phyloP scores from a whole-genome alignment of 805 yeast species.

The Kregervanrija fluxuum region DNA sequence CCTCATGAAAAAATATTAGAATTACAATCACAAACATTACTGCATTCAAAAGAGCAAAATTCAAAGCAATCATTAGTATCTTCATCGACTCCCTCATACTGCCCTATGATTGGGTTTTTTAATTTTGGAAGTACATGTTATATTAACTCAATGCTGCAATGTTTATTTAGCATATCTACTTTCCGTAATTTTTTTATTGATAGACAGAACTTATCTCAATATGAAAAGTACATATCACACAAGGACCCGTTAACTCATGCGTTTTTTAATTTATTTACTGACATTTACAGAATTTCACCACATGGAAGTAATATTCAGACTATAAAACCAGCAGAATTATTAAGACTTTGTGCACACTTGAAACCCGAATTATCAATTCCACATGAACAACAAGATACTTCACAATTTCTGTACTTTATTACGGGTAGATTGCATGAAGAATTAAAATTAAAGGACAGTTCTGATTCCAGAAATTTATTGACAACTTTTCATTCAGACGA shows the following conservation, averaged over 20 bases:
- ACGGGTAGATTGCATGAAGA: conserved; percentile 68
- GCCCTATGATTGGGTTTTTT: conserved; percentile 35
- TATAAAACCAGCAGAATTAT: conserved; percentile 58
- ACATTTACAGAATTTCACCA: conserved; percentile 33
- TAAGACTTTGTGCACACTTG: conserved; percentile 36
- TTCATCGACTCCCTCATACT: no score
- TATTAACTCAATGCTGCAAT: conserved; percentile 66
- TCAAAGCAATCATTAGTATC: no score
- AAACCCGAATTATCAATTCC: conserved; percentile 69
- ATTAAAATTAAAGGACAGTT: conserved; percentile 27
- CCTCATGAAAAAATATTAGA: no score
- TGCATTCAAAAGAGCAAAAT: no score
- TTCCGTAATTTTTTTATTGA: conserved; percentile 45
- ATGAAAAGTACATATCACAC: conserved; percentile 2
- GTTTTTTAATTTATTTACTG: conserved; percentile 45
- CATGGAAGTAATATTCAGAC: conserved; percentile 47
- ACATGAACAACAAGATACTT: conserved; percentile 74
- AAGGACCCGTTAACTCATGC: conserved; percentile 36
- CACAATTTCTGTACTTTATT: conserved; percentile 62
- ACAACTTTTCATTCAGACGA: conserved; percentile 21
- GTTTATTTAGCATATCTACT: conserved; percentile 47
- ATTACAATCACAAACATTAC: no score
- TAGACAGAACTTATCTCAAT: conserved; percentile 16
- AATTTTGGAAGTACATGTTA: conserved; percentile 74
- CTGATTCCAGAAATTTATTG: conserved; percentile 13